Base-by-base conservation (phyloP, 306 rosid species). In the Malus asiatica region DNA sequence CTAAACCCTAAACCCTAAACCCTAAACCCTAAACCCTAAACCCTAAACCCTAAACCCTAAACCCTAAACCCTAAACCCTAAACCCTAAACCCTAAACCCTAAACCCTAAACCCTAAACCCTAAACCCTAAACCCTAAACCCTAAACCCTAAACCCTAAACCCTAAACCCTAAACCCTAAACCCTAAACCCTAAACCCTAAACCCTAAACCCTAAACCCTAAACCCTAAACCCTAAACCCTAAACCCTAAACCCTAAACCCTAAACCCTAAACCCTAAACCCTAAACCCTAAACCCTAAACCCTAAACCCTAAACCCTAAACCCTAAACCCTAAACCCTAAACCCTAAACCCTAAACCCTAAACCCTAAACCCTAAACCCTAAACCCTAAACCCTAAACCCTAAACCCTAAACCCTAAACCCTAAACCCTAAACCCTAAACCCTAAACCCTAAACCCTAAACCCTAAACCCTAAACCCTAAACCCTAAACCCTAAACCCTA, bases 311-410 rank as follows among this genome's bases (percentile, higher is more conserved):
- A 22, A 19, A 76, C 67, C 76, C 75, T 42, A 42, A 69, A 77
- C 70, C 81, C 77, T 55, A 33, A 48, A 46, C 77, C 83, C 70
- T 45, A 72, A 79, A 58, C 64, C 73, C 72, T n/a, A 74, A 74
- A 64, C 79, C 83, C 71, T 30, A 80, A 80, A 60, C 72, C 74
- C 74, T 11, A 48, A 76, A 40, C 78, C 84, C 70, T 27, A 71
- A 81, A 64, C 79, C 82, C 75, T 55, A 67, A 78, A 79, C 75
- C 79, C 82, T 67, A 46, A 77, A 74, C 71, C 85, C 81, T 40
- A 19, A 80, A 74, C 71, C 81, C 71, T 5, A 73, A 81, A 66
- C 77, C 85, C 73, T 52, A 81, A 76, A 69, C 76, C 58, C 25
- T 78, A 74, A 66, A 75, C 85, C 55, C 22, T 73, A 77, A 65